These are phyloP conservation scores for Ustilago curta DNA, from an alignment of 1,284 basidiomycete species.

Conservation along the genomic window DNA sequence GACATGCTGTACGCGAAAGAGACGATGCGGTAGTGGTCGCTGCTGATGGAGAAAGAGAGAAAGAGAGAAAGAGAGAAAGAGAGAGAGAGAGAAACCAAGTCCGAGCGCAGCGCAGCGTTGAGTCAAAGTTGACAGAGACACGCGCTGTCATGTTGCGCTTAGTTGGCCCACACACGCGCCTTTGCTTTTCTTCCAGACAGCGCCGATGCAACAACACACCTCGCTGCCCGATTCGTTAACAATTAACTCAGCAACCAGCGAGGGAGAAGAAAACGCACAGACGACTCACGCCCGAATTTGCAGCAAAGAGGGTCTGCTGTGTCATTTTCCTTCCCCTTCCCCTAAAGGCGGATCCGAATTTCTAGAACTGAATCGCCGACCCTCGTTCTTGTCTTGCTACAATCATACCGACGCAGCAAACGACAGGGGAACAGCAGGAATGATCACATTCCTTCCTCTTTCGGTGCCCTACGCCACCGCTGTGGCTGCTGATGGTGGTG, in stretches of 20 bases:
- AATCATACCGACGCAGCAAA: neutral
- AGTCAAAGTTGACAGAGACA: neutral
- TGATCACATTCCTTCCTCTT: slow-evolving; percentile 62
- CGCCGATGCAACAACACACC: neutral
- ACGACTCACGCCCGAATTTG: neutral
- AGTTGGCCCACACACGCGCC: slow-evolving; percentile 6
- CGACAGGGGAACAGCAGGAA: slow-evolving; percentile 13
- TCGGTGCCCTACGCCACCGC: slow-evolving; percentile 53
- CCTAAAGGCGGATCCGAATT: slow-evolving; percentile 10
- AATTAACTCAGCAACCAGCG: no score
- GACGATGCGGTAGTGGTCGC: neutral
- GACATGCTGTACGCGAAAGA: slow-evolving; percentile 22
- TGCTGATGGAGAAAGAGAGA: neutral
- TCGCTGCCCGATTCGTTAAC: slow-evolving; percentile 4
- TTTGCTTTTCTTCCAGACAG: neutral
- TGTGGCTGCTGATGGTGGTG: neutral
- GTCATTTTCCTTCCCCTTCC: neutral
- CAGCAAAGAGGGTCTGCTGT: slow-evolving; percentile 12
- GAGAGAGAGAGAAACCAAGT: neutral
- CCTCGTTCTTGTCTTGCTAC: neutral
- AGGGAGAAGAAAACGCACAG: slow-evolving; percentile 12
- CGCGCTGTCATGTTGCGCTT: slow-evolving; percentile 2
- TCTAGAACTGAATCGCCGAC: neutral
- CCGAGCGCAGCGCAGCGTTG: slow-evolving; percentile 14
- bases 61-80: neutral